Base-by-base conservation (phyloP, 768 basidiomycete genomes). In the Pilatotrama ljubarskyi region DNA sequence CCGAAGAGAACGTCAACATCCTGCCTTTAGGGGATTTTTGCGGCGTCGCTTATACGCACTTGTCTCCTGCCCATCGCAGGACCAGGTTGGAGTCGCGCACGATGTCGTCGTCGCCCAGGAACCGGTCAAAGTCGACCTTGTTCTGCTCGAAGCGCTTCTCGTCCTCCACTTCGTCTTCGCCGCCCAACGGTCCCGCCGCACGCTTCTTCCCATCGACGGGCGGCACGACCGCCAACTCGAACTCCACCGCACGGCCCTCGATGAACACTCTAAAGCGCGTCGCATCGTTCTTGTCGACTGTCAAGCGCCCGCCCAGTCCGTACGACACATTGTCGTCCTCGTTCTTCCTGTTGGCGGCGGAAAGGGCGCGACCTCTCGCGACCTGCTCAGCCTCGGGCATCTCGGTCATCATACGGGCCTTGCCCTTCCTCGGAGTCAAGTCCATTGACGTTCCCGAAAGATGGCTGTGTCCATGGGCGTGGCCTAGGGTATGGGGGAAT, bases 191-290 rank as follows among this genome's bases (percentile, higher is more conserved):
- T 71, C 18, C 70, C 47, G 26, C 38, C 8, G 72, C 67, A 15
- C 50, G 38, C 49, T 38, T 62, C 68, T 70, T 60, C 64, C 63
- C 51, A 65, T 71, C 49, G 59, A 54, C 2, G 44, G 57, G 8
- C 1, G 49, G 64, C 8, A 88, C 79, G 41, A 93, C 63, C 64
- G 91, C 88, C 59, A 95, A 73, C 71, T 95, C 87, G 64, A 94
- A 94, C n/a, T 77, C 76, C 20, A 88, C 77, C 49, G 75, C 76
- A 55, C 76, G 76, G 2, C 80, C 83, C 36, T 88, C 86, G 43
- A 90, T 83, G 25, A 79, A 78, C 11, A 95, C 78, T 15, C 84
- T 77, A 64, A 92, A 90, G 55, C 78, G 75, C 41, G 83, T 82
- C 13, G 85, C 79, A 62, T 93, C 87, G 4, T 79, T 76, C 59